Conservation (phyloP, 2,329 filamentous ascomycete genomes). For the Epichloe scottii region DNA sequence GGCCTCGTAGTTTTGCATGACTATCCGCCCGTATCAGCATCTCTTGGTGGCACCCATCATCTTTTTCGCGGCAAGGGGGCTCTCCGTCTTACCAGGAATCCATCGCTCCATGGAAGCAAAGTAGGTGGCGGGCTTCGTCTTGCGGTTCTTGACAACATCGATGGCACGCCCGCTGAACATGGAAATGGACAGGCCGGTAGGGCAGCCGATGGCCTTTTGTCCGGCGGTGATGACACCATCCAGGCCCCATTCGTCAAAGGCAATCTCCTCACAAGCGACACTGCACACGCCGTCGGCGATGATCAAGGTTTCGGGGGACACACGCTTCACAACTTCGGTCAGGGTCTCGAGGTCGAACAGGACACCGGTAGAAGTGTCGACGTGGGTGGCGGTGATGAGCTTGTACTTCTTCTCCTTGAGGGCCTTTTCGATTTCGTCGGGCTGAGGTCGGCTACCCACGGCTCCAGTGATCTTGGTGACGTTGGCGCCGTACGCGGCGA, state of each 20-base stretch:
- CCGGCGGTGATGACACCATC: constrained; percentile 89
- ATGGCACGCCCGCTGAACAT: constrained; percentile 89
- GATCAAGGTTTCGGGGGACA: constrained; percentile 83
- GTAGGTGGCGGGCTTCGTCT: constrained; percentile 74
- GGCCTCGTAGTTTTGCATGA: constrained; percentile 98
- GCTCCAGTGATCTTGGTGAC: constrained; percentile 82
- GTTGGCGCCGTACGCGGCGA: constrained; percentile 81
- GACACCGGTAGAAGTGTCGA: constrained; percentile 94
- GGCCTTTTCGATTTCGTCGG: constrained; percentile 78
- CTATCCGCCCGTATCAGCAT: constrained; percentile 25
- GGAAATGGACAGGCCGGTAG: constrained; percentile 84
- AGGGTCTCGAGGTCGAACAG: constrained; percentile 80
- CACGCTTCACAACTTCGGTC: constrained; percentile 67
- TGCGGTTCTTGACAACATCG: constrained; percentile 64
- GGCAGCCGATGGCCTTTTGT: constrained; percentile 94
- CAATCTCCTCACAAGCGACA: constrained; percentile 89
- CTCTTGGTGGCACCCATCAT: background rate
- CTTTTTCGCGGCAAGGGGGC: too few species aligned
- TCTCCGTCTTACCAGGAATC: constrained; percentile 58
- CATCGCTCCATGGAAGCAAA: constrained; percentile 97
- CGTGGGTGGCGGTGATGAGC: constrained; percentile 86
- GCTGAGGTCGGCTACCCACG: constrained; percentile 76
- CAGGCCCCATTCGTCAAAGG: constrained; percentile 88
- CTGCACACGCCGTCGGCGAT: constrained; percentile 96
- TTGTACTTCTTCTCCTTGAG: constrained; percentile 89